phyloP scores from a whole-genome alignment of 2,329 filamentous ascomycete genomes.

The Nemania diffusa region DNA sequence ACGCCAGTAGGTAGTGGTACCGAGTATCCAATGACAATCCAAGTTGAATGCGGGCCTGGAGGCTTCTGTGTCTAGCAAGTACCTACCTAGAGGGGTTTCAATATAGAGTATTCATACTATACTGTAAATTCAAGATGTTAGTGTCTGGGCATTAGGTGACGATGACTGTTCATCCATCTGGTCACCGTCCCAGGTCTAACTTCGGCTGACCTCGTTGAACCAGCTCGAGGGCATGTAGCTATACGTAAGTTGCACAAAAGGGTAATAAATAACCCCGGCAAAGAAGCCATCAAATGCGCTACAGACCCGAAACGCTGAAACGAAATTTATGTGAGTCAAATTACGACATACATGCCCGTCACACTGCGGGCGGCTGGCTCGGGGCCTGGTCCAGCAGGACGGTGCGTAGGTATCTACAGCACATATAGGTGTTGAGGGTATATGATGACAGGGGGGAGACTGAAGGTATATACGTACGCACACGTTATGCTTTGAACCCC shows the following conservation, averaged over 20 bases:
- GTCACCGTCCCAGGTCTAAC: background rate
- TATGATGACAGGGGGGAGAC: no score
- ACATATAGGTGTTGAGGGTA: no score
- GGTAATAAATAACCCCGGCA: background rate
- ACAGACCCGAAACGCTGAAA: slow-evolving; percentile 14
- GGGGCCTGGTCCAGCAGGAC: background rate
- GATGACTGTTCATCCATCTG: background rate
- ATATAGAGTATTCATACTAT: no score
- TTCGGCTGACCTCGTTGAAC: background rate
- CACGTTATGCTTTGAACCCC: background rate
- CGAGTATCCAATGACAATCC: background rate
- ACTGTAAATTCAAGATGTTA: no score
- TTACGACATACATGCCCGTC: background rate
- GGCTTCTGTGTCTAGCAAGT: background rate
- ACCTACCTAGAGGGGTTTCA: no score
- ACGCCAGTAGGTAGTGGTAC: slow-evolving; percentile 11
- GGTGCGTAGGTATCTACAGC: no score
- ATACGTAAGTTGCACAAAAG: background rate
- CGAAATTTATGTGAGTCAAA: slow-evolving; percentile 13
- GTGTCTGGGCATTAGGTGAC: background rate
- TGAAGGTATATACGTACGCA: background rate
- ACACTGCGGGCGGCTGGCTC: background rate
- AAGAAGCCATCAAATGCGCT: background rate
- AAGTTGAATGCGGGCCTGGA: background rate
- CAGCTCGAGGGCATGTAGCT: background rate